A percentile compares a stretch with the other conserved stretches of the same genome.
Conservation (phyloP, 495 filamentous ascomycete genomes). For the Peziza echinospora region DNA sequence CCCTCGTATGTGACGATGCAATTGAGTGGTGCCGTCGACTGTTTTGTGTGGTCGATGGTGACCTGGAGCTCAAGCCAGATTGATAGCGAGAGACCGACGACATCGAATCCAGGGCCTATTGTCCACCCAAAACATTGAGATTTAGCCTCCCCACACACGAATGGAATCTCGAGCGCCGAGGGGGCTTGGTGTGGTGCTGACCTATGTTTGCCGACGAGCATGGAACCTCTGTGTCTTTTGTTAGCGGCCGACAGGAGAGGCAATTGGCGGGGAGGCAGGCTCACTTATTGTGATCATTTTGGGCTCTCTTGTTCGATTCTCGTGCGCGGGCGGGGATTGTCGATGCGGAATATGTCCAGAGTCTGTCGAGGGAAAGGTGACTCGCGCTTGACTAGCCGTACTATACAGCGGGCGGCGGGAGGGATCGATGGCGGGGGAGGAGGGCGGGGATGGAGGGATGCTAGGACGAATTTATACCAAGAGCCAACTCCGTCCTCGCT, state of each 20-base stretch:
- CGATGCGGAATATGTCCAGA: too few species aligned
- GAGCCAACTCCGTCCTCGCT: too few species aligned
- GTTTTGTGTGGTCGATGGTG: conserved; percentile 34
- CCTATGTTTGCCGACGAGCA: conserved; percentile 93
- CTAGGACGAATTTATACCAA: too few species aligned
- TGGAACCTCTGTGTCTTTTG: conserved; percentile 24
- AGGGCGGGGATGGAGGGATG: too few species aligned
- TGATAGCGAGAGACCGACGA: conserved; percentile 80
- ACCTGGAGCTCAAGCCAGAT: conserved; percentile 73
- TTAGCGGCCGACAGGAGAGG: not conserved
- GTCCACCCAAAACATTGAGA: not conserved
- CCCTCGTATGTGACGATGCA: conserved; percentile 81
- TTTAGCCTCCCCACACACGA: conserved; percentile 1
- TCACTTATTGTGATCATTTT: conserved; percentile 18
- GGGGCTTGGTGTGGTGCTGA: conserved; percentile 5
- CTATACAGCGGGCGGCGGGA: too few species aligned
- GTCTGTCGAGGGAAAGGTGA: too few species aligned
- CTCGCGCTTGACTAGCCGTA: too few species aligned
- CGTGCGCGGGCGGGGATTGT: not conserved
- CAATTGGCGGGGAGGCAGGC: conserved; percentile 1
- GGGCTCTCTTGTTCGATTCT: not conserved
- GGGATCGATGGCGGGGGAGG: too few species aligned
- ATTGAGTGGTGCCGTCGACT: conserved; percentile 46
- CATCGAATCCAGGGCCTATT: conserved; percentile 71
- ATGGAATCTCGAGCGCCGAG: not conserved